Percentiles rank a stretch among this genome's conserved stretches.
These are phyloP conservation scores for Biscogniauxia mediterranea DNA, from an alignment of 2,329 filamentous ascomycete species.

Conservation along the genomic window DNA sequence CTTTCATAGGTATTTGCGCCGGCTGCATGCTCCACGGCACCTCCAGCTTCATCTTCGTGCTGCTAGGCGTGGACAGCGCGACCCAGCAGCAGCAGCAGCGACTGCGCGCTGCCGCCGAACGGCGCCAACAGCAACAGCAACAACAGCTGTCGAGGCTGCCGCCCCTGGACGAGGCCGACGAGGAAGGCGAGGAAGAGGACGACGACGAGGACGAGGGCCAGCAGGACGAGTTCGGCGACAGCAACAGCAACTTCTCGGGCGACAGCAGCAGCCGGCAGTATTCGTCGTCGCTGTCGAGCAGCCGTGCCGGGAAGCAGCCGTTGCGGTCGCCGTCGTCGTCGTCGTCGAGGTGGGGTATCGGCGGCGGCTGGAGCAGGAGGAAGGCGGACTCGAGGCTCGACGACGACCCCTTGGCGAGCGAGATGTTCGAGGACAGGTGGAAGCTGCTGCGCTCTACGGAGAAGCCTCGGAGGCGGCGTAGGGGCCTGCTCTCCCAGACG, in stretches of 20 bases:
- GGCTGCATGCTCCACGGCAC: constrained; percentile 28
- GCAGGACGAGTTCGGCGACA: constrained; percentile 3
- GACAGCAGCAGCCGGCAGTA: constrained; percentile 1
- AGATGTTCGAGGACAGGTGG: constrained; percentile 28
- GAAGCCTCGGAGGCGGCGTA: constrained; percentile 40
- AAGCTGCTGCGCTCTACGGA: constrained; percentile 26
- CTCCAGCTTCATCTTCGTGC: constrained; percentile 28
- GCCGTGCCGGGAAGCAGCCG: not conserved
- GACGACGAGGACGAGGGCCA: not conserved
- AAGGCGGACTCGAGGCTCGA: not conserved
- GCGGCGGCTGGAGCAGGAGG: not conserved
- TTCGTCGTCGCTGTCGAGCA: not conserved
- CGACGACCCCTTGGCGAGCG: constrained; percentile 3
- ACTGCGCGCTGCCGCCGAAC: not conserved
- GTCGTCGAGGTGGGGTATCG: not conserved
- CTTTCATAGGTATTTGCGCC: constrained; percentile 29
- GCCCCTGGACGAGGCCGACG: not conserved
- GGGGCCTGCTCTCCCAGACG: constrained; percentile 60
- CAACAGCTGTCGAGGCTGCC: not conserved
- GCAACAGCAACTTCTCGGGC: not conserved
- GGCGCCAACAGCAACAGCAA: not conserved
- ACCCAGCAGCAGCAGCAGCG: constrained; percentile 11
- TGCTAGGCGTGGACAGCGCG: constrained; percentile 25
- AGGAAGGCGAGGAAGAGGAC: constrained; percentile 10
- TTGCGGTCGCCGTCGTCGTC: too few species aligned